phyloP scores from a whole-genome alignment of 2,329 filamentous ascomycete genomes.

The Teratosphaeriaceae sp. region DNA sequence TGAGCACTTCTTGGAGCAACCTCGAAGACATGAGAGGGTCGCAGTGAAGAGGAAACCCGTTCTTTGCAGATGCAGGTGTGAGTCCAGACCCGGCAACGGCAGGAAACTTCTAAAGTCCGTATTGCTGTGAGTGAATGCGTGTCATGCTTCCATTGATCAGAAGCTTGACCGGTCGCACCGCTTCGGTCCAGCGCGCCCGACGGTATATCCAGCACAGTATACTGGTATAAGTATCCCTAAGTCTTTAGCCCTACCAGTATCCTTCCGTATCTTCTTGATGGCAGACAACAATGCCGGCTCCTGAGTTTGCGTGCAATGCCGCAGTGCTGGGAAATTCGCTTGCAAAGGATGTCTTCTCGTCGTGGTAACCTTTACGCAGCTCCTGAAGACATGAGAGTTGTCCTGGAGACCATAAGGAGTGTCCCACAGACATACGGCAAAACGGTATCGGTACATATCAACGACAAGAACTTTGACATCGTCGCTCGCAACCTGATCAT shows the following conservation, averaged over 20 bases:
- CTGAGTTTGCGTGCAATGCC: not conserved
- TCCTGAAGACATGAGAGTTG: constrained; percentile 35
- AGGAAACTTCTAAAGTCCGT: not conserved
- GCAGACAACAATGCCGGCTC: not conserved
- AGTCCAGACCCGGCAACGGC: not conserved
- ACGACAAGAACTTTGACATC: constrained; percentile 35
- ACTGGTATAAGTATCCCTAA: not conserved
- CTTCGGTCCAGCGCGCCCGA: not conserved
- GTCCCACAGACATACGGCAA: constrained; percentile 28
- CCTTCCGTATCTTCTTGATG: not conserved
- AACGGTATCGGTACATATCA: constrained; percentile 28
- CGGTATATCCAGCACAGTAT: not conserved
- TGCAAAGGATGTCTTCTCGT: not conserved
- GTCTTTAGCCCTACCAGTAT: not conserved
- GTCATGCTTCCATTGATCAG: not conserved
- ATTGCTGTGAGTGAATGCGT: not conserved
- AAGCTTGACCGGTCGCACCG: not conserved
- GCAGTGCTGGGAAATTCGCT: not conserved
- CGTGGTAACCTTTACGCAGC: constrained; percentile 25
- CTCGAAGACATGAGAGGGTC: not conserved
- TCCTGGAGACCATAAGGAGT: constrained; percentile 33
- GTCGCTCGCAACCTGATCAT: constrained; percentile 28
- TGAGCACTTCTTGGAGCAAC: not conserved
- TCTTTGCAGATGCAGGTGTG: not conserved
- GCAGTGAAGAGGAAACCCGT: not conserved